These are phyloP conservation scores for Colletotrichum chlorophyti DNA, from an alignment of 2,329 filamentous ascomycete genomes.

Conservation along the genomic window DNA sequence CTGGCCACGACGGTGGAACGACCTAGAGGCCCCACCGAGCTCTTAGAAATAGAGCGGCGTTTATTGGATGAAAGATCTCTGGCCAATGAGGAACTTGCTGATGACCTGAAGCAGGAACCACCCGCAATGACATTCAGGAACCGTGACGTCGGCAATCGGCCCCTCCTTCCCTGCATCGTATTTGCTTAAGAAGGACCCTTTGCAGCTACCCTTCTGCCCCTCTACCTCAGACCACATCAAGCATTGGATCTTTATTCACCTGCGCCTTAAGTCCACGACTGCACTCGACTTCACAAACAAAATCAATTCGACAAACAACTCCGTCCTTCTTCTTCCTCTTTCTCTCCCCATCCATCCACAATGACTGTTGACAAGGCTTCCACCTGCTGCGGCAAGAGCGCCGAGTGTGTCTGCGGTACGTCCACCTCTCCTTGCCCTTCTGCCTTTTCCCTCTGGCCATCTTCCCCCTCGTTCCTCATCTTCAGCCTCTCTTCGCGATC, in stretches of 20 bases:
- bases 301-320: not conserved
- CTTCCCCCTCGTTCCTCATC: constrained; percentile 1
- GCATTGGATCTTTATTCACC: not conserved
- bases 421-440: constrained; percentile 27
- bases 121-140: not conserved
- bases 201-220: not conserved
- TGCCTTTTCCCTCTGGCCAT: not conserved
- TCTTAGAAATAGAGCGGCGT: not conserved
- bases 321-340: no score
- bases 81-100: constrained; percentile 1
- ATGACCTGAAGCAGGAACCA: constrained; percentile 15
- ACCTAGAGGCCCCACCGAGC: not conserved
- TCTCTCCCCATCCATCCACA: constrained; percentile 23
- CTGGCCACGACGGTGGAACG: constrained; percentile 5
- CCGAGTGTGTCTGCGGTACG: constrained; percentile 65
- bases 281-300: not conserved
- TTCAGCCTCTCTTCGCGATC: no score
- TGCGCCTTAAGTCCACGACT: not conserved
- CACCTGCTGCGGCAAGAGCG: constrained; percentile 63
- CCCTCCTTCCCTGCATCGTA: constrained; percentile 21
- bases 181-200: constrained; percentile 24
- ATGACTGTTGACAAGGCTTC: constrained; percentile 47
- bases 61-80: constrained; percentile 15
- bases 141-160: constrained; percentile 26
- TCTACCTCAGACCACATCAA: not conserved